A percentile compares a stretch with the other conserved stretches of the same genome.
Evolutionary conservation across 2,329 filamentous ascomycete genomes (phyloP).

Genomic region (Stagonosporopsis cucurbitacearum): DNA sequence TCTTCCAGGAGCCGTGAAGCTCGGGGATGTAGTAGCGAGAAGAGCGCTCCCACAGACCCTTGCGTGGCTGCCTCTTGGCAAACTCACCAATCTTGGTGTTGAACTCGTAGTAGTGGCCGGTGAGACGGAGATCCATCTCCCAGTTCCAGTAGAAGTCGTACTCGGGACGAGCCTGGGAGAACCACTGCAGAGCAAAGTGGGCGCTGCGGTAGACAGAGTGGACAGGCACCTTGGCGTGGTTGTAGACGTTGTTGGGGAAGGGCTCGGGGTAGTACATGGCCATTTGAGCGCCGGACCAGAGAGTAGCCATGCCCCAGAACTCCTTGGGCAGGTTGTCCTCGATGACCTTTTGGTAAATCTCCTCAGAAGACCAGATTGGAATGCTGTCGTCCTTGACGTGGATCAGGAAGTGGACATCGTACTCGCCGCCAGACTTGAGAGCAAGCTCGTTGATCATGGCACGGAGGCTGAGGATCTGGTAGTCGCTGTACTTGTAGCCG

Average conservation of each 20-base stretch:
- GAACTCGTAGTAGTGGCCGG: conserved; percentile 83
- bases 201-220: conserved; percentile 84
- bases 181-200: conserved; percentile 60
- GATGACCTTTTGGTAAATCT: conserved; percentile 71
- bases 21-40: conserved; percentile 76
- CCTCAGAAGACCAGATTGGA: conserved; percentile 78
- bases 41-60: conserved; percentile 75
- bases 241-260: conserved; percentile 74
- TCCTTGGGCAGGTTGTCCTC: conserved; percentile 76
- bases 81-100: conserved; percentile 70
- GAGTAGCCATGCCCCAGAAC: conserved; percentile 84
- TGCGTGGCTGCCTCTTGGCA: conserved; percentile 71
- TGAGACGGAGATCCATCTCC: conserved; percentile 86
- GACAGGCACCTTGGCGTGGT: conserved; percentile 69
- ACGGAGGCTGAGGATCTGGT: conserved; percentile 81
- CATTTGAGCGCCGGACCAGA: conserved; percentile 97
- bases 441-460: conserved; percentile 84
- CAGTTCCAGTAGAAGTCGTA: conserved; percentile 76
- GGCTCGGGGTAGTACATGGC: conserved; percentile 86
- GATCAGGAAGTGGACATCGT: conserved; percentile 83
- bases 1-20: conserved; percentile 70
- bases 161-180: conserved; percentile 57
- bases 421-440: conserved; percentile 82
- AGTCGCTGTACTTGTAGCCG: conserved; percentile 76
- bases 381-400: conserved; percentile 80